Evolutionary conservation across 768 basidiomycete genomes (phyloP).

Genomic region (Floccularia luteovirens): DNA sequence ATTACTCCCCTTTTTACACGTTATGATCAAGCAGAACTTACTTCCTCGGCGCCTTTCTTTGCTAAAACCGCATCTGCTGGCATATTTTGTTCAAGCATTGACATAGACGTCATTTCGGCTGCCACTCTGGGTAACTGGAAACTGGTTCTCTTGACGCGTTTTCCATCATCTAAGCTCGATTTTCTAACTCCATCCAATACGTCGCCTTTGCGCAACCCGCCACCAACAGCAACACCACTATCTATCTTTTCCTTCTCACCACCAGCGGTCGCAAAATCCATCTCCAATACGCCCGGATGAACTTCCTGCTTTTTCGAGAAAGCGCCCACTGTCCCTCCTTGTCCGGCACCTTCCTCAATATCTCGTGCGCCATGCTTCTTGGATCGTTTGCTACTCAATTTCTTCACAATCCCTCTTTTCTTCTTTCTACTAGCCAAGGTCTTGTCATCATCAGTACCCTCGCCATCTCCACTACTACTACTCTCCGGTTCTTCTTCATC

Average conservation of each 20-base stretch:
- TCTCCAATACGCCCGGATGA: constrained; percentile 9
- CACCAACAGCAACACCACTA: not conserved
- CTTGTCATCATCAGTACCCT: constrained; percentile 23
- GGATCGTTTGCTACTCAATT: constrained; percentile 10
- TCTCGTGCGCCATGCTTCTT: too few species aligned
- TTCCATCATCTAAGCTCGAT: not conserved
- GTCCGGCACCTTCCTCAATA: constrained; percentile 21
- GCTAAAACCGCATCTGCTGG: constrained; percentile 83
- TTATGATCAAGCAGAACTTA: constrained; percentile 17
- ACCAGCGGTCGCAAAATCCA: not conserved
- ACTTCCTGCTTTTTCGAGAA: not conserved
- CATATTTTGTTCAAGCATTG: constrained; percentile 71
- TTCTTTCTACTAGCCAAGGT: constrained; percentile 12
- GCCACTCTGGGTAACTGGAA: constrained; percentile 33
- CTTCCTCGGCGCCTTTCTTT: constrained; percentile 70
- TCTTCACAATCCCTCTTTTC: constrained; percentile 7
- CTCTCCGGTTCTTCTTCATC: too few species aligned
- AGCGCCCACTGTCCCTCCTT: constrained; percentile 19
- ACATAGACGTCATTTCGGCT: constrained; percentile 31
- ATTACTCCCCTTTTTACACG: not conserved
- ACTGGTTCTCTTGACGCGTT: constrained; percentile 15
- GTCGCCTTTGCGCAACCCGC: not conserved
- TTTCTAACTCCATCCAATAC: not conserved
- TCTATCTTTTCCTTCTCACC: not conserved
- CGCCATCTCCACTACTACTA: too few species aligned